A percentile compares a stretch with the other conserved stretches of the same genome.
Evolutionary conservation across 495 filamentous ascomycete genomes (phyloP).

Genomic region (Trypethelium eluteriae): DNA sequence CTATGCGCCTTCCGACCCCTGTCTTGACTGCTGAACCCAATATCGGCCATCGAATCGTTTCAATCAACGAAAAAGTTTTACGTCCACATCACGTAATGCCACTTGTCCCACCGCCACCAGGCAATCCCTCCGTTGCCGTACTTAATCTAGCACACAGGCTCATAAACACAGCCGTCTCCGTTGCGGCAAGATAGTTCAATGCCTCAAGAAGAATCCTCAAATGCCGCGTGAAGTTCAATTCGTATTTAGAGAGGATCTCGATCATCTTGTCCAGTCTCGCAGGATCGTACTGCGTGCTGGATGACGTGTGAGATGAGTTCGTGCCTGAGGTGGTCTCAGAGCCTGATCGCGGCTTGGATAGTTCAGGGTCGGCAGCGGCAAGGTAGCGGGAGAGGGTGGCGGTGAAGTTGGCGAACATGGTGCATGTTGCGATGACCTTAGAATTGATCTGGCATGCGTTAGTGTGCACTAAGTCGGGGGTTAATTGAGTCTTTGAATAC

Average conservation of each 20-base stretch:
- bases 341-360: constrained; percentile 35
- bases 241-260: constrained; percentile 78
- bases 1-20: background rate
- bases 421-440: constrained; percentile 87
- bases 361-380: constrained; percentile 65
- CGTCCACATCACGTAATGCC: background rate
- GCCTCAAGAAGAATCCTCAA: constrained; percentile 87
- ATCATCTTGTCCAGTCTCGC: constrained; percentile 66
- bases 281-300: constrained; percentile 46
- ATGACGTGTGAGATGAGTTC: constrained; percentile 28
- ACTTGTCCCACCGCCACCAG: constrained; percentile 13
- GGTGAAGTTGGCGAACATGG: constrained; percentile 83
- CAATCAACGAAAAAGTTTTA: background rate
- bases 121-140: constrained; percentile 60
- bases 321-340: constrained; percentile 31
- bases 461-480: background rate
- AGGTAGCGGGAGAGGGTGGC: constrained; percentile 70
- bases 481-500: constrained; percentile 19
- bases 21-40: background rate
- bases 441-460: constrained; percentile 70
- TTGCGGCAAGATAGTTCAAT: constrained; percentile 92
- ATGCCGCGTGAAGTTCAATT: constrained; percentile 83
- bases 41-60: background rate
- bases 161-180: constrained; percentile 88
- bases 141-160: constrained; percentile 74